Evolutionary conservation across 108 stramenopile genomes (phyloP).

Genomic region (Skeletonema marinoi): DNA sequence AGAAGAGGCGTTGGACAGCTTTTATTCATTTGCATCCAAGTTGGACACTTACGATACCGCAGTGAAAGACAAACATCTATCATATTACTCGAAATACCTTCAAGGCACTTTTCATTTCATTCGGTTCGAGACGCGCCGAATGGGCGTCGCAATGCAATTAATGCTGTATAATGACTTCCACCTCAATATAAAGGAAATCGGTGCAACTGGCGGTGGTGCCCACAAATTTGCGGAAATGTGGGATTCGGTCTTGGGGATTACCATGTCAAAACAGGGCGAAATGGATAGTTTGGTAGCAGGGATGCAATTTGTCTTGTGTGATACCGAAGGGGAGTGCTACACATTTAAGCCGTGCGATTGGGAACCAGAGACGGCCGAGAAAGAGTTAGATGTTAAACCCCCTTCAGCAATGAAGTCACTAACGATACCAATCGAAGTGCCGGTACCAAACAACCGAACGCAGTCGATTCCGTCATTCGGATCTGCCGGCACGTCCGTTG

Average conservation of each 20-base stretch:
- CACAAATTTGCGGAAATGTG: constrained; percentile 94
- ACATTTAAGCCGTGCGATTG: constrained; percentile 85
- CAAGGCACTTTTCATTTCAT: constrained; percentile 97
- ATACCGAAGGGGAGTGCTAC: constrained; percentile 94
- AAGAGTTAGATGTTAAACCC: background rate
- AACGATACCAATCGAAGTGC: background rate
- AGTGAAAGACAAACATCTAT: constrained; percentile 87
- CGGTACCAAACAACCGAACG: background rate
- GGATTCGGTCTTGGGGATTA: constrained; percentile 84
- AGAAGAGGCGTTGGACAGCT: constrained; percentile 73
- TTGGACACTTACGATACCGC: constrained; percentile 72
- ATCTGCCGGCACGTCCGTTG: background rate
- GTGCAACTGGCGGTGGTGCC: constrained; percentile 96
- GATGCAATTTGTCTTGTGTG: constrained; percentile 94
- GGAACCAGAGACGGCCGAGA: constrained; percentile 5
- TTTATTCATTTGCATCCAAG: constrained; percentile 82
- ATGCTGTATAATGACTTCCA: constrained; percentile 84
- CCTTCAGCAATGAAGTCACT: background rate
- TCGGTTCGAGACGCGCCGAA: constrained; percentile 93
- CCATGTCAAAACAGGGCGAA: constrained; percentile 93
- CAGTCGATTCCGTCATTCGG: background rate
- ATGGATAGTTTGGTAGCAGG: constrained; percentile 95
- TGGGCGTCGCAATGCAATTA: constrained; percentile 91
- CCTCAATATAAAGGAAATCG: constrained; percentile 74
- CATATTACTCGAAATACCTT: constrained; percentile 87